These are phyloP conservation scores for Aspergillus ostianus DNA, from an alignment of 495 filamentous ascomycete genomes.

Conservation along the genomic window DNA sequence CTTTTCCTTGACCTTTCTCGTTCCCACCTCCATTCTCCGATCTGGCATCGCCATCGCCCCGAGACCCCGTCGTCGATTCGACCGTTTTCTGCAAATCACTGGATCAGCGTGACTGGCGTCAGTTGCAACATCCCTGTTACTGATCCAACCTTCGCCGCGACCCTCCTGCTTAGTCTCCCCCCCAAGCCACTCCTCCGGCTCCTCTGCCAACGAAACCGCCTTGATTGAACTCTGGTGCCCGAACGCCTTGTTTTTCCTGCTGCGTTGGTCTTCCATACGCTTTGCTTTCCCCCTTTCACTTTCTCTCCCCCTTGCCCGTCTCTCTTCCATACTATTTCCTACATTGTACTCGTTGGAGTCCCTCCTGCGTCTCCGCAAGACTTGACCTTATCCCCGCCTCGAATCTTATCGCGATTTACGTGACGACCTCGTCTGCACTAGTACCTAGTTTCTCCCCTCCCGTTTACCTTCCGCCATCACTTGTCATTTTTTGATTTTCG, in stretches of 20 bases:
- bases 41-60: conserved; percentile 15
- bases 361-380: conserved; percentile 4
- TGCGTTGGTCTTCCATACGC: conserved; percentile 28
- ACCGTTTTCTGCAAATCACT: conserved; percentile 19
- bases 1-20: neutral
- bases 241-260: conserved; percentile 40
- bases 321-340: conserved; percentile 6
- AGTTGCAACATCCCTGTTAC: conserved; percentile 43
- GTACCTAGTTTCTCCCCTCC: conserved; percentile 2
- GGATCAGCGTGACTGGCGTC: conserved; percentile 26
- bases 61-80: conserved; percentile 13
- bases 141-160: conserved; percentile 33
- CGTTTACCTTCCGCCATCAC: neutral
- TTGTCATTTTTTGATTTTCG: conserved; percentile 1
- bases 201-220: conserved; percentile 31
- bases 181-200: conserved; percentile 30
- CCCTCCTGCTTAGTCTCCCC: conserved; percentile 28
- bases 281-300: conserved; percentile 7
- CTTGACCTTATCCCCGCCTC: neutral
- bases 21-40: conserved; percentile 7
- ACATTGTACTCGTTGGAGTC: neutral
- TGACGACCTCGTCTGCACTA: conserved; percentile 1
- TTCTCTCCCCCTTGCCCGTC: conserved; percentile 4
- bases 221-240: conserved; percentile 39
- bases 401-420: conserved; percentile 7